Conservation (phyloP, 2,329 filamentous ascomycete species). For the Epichloe coenophiala region DNA sequence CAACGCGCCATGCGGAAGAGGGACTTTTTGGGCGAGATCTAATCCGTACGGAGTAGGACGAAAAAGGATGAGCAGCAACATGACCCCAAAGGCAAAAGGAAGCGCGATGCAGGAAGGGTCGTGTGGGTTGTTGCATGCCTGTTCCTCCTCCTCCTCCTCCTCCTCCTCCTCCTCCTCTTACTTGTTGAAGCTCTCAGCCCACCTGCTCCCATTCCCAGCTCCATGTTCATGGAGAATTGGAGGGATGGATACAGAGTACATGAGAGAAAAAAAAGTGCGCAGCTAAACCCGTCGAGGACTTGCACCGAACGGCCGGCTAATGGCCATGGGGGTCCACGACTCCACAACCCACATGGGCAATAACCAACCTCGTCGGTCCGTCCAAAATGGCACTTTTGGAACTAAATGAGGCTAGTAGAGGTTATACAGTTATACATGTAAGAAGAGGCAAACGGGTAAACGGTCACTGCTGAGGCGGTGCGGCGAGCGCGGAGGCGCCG, state of each 20-base stretch:
- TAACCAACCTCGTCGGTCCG: slow-evolving; percentile 1
- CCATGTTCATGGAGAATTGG: too few species aligned
- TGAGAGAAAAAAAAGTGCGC: too few species aligned
- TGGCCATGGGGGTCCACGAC: not conserved
- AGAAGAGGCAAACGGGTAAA: not conserved
- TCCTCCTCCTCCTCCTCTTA: too few species aligned
- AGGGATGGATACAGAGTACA: too few species aligned
- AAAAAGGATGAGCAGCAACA: too few species aligned
- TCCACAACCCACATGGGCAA: not conserved
- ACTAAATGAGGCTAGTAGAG: not conserved
- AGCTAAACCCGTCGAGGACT: not conserved
- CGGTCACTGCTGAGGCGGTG: not conserved
- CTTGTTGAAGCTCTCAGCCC: too few species aligned
- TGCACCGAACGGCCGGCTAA: not conserved
- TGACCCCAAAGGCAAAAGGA: not conserved
- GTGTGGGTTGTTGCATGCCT: too few species aligned
- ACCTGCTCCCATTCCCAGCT: too few species aligned
- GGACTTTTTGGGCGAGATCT: not conserved
- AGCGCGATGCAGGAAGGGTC: not conserved
- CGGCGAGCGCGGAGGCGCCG: not conserved
- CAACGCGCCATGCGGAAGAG: not conserved
- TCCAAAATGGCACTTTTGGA: not conserved
- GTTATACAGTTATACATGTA: too few species aligned
- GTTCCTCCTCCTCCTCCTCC: too few species aligned
- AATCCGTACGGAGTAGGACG: too few species aligned